phyloP scores from a whole-genome alignment of 208 protist species.

The Wallacemonas sp. region DNA sequence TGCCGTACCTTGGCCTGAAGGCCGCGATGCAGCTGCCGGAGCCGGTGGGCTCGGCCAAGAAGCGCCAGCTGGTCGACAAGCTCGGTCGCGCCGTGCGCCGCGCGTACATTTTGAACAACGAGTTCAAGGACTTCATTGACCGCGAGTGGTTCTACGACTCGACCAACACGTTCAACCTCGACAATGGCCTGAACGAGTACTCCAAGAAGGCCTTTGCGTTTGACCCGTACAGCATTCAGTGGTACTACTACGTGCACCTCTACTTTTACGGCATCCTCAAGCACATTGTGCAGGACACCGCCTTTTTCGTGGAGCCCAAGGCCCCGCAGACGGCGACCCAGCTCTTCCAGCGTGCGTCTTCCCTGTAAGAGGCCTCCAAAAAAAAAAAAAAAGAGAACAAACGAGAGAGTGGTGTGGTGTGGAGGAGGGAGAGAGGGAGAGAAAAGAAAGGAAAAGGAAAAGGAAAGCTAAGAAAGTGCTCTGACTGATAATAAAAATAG shows the following conservation, averaged over 20 bases:
- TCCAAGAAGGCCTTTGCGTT: conserved; percentile 45
- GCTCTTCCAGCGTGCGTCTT: conserved; percentile 56
- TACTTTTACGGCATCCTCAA: conserved; percentile 79
- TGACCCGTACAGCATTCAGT: conserved; percentile 73
- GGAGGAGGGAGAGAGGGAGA: too few species aligned
- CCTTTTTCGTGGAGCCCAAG: conserved; percentile 33
- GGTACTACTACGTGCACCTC: conserved; percentile 66
- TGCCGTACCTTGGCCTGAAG: conserved; percentile 54
- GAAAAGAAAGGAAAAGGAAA: neutral
- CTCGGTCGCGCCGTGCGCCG: conserved; percentile 60
- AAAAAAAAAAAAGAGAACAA: neutral
- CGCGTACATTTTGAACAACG: conserved; percentile 48
- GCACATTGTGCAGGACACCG: conserved; percentile 64
- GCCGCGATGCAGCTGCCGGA: conserved; percentile 44
- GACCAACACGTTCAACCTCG: conserved; percentile 43
- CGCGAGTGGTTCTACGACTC: conserved; percentile 62
- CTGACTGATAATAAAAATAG: conserved; percentile 11
- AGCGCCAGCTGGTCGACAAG: conserved; percentile 42
- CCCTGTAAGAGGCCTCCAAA: conserved; percentile 25
- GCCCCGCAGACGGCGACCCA: conserved; percentile 38
- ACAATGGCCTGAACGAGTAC: conserved; percentile 51
- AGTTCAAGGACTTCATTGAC: conserved; percentile 71
- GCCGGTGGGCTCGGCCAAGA: conserved; percentile 55
- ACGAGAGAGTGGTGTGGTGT: too few species aligned
- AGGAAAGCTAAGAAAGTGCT: neutral